Conservation (phyloP, 2,329 filamentous ascomycete species). For the Colletotrichum karsti region DNA sequence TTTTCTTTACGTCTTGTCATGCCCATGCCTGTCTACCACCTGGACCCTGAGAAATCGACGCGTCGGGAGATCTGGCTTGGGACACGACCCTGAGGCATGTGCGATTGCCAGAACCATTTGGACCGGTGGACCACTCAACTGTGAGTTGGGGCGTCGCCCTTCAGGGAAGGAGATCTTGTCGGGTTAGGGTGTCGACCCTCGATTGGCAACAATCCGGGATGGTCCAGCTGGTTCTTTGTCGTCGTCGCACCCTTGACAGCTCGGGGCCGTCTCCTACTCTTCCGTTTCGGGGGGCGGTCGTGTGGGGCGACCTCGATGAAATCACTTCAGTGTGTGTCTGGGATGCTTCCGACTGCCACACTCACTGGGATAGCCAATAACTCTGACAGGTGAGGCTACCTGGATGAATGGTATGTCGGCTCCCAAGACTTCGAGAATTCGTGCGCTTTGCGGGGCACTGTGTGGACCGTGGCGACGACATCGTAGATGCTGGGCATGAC, state of each 20-base stretch:
- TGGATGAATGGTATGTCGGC: background rate
- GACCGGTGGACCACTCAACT: background rate
- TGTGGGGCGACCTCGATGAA: background rate
- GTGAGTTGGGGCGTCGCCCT: constrained; percentile 2
- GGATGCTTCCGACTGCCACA: background rate
- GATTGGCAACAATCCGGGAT: background rate
- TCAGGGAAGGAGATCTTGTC: background rate
- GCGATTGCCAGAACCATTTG: background rate
- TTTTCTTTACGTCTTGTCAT: background rate
- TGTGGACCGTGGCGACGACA: background rate
- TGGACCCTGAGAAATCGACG: background rate
- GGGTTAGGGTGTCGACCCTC: background rate
- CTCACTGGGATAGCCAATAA: background rate
- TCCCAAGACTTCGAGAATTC: background rate
- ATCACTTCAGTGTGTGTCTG: background rate
- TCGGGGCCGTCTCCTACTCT: background rate
- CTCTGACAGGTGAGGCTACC: background rate
- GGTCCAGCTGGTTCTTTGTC: background rate
- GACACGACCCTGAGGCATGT: background rate
- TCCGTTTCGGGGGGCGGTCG: background rate
- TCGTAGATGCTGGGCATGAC: constrained; percentile 3
- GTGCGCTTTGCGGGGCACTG: background rate
- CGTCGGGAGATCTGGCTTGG: background rate
- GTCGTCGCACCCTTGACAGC: background rate
- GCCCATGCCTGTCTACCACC: background rate